Base-by-base conservation (phyloP, 2,329 filamentous ascomycete species). In the Fusarium bactridioides region DNA sequence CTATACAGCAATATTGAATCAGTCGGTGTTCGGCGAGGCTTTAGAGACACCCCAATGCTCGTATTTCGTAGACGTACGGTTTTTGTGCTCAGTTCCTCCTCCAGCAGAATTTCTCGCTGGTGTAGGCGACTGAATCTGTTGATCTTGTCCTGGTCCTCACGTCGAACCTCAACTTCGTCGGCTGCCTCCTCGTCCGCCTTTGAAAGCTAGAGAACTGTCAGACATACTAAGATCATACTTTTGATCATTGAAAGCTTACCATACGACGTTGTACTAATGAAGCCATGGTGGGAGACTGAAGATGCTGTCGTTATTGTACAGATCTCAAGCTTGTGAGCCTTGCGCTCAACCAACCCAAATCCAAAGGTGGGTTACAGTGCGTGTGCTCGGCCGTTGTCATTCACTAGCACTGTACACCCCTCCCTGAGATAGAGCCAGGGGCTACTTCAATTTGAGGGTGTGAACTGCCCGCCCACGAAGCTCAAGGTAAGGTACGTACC, bases 81-180 rank as follows among this genome's bases (percentile, higher is more conserved):
- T 81, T 97, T 98, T 10, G 83, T 81, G 79, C 92, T 92, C 73
- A 98, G 84, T 76, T 96, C 91, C 53, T 97, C 94, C 79, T 97
- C 91, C 7, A 98, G 82, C 7, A 87, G 83, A 38, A 92, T 87
- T 81, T 97, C 93, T 57, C 93, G 92, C 80, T 97, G 94, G 82
- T 99, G 96, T 71, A 99, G 86, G 48, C 94, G 91, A 82, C 95
- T 98, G 87, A 99, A 99, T 74, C 91, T 92, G 84, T 99, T 99
- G 89, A 99, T 99, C 84, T 96, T 97, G 85, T 98, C 95, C 83
- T 99, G 96, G 81, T 99, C 96, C 82, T 98, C 95, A 79, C 95
- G 93, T 68, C 96, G 93, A 66, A 99, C 96, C 83, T 98, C 93
- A 77, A 94, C 92, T 80, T 99, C 96, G 74, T 96, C 93, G 69